These are phyloP conservation scores for Alternaria hordeiaustralica DNA, from an alignment of 2,329 filamentous ascomycete genomes.

Conservation along the genomic window DNA sequence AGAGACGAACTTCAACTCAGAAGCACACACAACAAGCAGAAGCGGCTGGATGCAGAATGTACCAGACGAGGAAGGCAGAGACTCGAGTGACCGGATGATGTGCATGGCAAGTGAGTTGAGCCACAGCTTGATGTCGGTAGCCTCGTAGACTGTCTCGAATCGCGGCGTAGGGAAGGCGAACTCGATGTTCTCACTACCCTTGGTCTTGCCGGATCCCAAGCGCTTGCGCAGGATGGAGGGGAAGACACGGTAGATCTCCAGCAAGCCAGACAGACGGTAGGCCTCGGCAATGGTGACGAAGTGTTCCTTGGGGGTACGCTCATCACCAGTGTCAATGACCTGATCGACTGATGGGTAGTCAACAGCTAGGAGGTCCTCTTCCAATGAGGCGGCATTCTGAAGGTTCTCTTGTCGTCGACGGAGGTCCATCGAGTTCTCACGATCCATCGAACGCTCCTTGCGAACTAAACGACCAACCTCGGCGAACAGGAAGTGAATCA, in stretches of 20 bases:
- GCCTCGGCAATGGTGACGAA: slow-evolving; percentile 61
- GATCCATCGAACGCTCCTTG: slow-evolving; percentile 43
- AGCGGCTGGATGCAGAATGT: slow-evolving; percentile 62
- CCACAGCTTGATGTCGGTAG: slow-evolving; percentile 49
- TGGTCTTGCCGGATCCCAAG: slow-evolving; percentile 40
- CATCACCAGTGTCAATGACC: slow-evolving; percentile 59
- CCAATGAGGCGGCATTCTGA: slow-evolving; percentile 52
- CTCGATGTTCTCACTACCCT: slow-evolving; percentile 31
- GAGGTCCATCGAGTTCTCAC: slow-evolving; percentile 35
- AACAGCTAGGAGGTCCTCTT: slow-evolving; percentile 56
- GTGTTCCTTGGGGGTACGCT: slow-evolving; percentile 60
- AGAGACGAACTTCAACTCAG: slow-evolving; percentile 57
- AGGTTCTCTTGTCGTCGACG: slow-evolving; percentile 43
- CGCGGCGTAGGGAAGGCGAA: slow-evolving; percentile 43
- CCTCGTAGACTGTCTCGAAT: slow-evolving; percentile 43
- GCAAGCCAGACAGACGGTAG: slow-evolving; percentile 59
- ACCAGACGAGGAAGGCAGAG: slow-evolving; percentile 60
- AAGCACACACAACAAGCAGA: slow-evolving; percentile 58
- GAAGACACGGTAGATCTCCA: slow-evolving; percentile 63
- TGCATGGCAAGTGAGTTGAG: slow-evolving; percentile 60
- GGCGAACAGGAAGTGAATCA: slow-evolving; percentile 54
- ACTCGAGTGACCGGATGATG: slow-evolving; percentile 57
- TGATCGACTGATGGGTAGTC: slow-evolving; percentile 56
- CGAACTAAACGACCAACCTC: slow-evolving; percentile 55
- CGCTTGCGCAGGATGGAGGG: slow-evolving; percentile 58